phyloP scores from a whole-genome alignment of 2,329 filamentous ascomycete genomes.

The Eurotiales sp. region DNA sequence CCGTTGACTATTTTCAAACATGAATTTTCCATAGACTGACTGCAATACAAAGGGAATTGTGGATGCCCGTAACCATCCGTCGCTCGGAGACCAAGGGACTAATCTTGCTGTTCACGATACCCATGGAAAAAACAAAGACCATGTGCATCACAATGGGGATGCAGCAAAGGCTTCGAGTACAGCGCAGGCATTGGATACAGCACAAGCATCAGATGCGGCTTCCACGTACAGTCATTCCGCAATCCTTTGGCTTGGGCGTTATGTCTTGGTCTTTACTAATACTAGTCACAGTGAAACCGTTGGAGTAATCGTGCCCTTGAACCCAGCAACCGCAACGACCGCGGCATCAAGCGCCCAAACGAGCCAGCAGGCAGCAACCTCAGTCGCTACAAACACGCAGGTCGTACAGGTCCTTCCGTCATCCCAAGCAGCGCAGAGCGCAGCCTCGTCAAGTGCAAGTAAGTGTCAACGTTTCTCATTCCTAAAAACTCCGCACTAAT shows the following conservation, averaged over 20 bases:
- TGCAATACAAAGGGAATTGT: neutral
- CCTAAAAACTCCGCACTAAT: neutral
- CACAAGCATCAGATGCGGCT: no score
- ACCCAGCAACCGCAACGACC: neutral
- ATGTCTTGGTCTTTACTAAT: neutral
- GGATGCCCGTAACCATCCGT: neutral
- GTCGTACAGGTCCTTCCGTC: no score
- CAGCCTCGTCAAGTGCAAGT: neutral
- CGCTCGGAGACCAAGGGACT: neutral
- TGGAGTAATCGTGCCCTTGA: neutral
- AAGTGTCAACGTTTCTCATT: neutral
- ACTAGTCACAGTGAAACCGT: neutral
- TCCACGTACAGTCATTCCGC: no score
- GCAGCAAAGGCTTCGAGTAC: neutral
- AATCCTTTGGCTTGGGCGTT: no score
- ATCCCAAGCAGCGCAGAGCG: neutral
- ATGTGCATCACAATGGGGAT: neutral
- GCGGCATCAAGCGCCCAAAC: neutral
- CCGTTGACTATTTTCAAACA: neutral
- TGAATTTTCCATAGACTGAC: no score
- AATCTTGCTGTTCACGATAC: neutral
- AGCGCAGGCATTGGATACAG: no score
- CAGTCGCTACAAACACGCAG: no score
- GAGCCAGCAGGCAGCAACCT: no score
- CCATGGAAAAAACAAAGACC: neutral